Evolutionary conservation across 345 rosid species (phyloP), one percentile per base, ranked within the genome.

Genomic region (Firmiana major): DNA sequence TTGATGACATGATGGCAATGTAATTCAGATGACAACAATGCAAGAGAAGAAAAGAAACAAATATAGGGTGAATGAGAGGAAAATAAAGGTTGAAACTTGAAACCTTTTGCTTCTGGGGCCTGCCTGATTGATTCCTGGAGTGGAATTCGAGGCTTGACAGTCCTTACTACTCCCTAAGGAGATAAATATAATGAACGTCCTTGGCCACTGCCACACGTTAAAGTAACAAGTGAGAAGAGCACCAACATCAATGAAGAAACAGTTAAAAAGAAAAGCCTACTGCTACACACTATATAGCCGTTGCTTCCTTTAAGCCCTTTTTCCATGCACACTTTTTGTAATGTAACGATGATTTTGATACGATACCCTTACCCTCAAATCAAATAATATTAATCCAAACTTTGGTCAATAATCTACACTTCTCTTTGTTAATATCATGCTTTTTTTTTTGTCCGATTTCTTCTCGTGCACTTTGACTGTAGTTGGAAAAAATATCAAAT

Each of bases 271-370:
- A 5, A 3, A 74, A 57, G 19, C 42, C 53, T 9, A 16, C 54
- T 11, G 36, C 43, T 19, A 26, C 40, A 38, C 43, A 81, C 65
- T 22, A 71, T 49, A 55, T 80, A 81, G 81, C 88, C 88, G 88
- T 87, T 87, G 69, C 77, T 70, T 79, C 71, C 66, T 76, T 42
- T 36, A 46, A 13, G 81, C 59, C 75, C 59, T 70, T 59, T 66
- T 76, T 42, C 26, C 53, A 9, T 55, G 68, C 74, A 74, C 57
- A 46, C 48, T 62, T 63, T 57, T 65, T 19, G 17, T 6, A 36
- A 31, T 9, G 43, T 24, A 58, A 57, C 15, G 17, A 60, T 40
- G 45, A 68, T n/a, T 7, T 7, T 36, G 34, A 31, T 31, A 31
- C 21, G 8, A 26, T 28, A 60, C 34, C 24, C 24, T 28, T 53